Conservation (phyloP, 805 yeast species). For the Suhomyces tanzawaensis region DNA sequence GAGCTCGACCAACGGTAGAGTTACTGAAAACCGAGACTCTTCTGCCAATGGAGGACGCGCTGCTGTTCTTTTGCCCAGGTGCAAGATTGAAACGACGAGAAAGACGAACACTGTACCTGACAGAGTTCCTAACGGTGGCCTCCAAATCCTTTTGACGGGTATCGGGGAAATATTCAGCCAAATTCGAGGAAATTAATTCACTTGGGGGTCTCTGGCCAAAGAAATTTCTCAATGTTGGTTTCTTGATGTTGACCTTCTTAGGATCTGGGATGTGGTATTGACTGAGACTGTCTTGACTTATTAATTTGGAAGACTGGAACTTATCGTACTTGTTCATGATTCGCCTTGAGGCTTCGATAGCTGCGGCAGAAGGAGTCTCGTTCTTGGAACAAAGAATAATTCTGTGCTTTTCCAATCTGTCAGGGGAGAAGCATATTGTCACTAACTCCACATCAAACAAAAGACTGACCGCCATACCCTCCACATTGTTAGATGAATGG, state of each 20-base stretch:
- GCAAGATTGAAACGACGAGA: constrained; percentile 38
- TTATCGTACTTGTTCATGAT: constrained; percentile 34
- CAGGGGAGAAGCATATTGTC: constrained; percentile 75
- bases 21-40: constrained; percentile 12
- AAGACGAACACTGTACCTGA: constrained; percentile 69
- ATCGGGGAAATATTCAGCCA: constrained; percentile 89
- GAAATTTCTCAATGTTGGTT: constrained; percentile 42
- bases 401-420: constrained; percentile 66
- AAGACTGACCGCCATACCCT: constrained; percentile 30
- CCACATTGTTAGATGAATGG: constrained; percentile 29
- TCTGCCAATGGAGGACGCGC: constrained; percentile 9
- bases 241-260: constrained; percentile 2
- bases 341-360: constrained; percentile 54
- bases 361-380: constrained; percentile 61
- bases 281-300: constrained; percentile 12
- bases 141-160: constrained; percentile 69
- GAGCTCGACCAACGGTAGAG: constrained; percentile 12
- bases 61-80: constrained; percentile 8
- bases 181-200: constrained; percentile 82
- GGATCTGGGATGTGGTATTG: constrained; percentile 24
- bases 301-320: constrained; percentile 8
- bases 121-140: constrained; percentile 80
- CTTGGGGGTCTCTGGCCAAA: constrained; percentile 93
- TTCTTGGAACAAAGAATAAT: constrained; percentile 63
- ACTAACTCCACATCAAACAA: constrained; percentile 79